Base-by-base conservation (phyloP, 345 rosid genomes). In the Salix suchowensis region DNA sequence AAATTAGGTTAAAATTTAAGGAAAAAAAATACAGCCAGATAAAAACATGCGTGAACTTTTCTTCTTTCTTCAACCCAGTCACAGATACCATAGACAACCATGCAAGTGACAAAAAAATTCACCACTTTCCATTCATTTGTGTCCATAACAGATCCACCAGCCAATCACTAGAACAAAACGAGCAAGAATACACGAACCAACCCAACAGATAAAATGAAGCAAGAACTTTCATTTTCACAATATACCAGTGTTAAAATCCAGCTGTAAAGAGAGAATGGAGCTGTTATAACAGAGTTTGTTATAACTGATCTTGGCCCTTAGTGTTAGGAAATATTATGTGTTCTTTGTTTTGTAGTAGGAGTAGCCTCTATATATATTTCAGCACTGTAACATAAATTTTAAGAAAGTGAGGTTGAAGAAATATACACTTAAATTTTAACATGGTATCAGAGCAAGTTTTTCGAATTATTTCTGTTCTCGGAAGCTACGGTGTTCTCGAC, bases 1-100 rank as follows among this genome's bases (percentile, higher is more conserved):
- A 83, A 78, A 76, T 42, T 46, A 69, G 66, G 36, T 65, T 71
- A 61, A 44, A 68, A 30, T 55, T 62, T 65, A 46, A 58, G 32
- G 65, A 28, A 19, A 24, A 67, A 60, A 7, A 21, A 9, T 2
- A 54, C 23, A 19, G 24, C 44, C 19, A 69, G 21, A 6, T 10
- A 34, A 18, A 50, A 52, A 71, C 36, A 26, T 26, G 40, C 28
- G 14, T 13, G 67, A 12, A 10, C 6, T 16, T 64, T 24, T 62
- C 66, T 24, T 28, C n/a, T 58, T 19, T 58, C 64, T 58, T 34
- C 55, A 50, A 68, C 14, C 11, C 21, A 55, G n/a, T 11, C 48
- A 18, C 21, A 16, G 19, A 50, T 5, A 50, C 55, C 55, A 18
- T 18, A 50, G n/a, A 16, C 55, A 18, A 19, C 44, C 44, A 9